Conservation (phyloP, 352 stramenopile genomes). For the Pythium sukuiense region DNA sequence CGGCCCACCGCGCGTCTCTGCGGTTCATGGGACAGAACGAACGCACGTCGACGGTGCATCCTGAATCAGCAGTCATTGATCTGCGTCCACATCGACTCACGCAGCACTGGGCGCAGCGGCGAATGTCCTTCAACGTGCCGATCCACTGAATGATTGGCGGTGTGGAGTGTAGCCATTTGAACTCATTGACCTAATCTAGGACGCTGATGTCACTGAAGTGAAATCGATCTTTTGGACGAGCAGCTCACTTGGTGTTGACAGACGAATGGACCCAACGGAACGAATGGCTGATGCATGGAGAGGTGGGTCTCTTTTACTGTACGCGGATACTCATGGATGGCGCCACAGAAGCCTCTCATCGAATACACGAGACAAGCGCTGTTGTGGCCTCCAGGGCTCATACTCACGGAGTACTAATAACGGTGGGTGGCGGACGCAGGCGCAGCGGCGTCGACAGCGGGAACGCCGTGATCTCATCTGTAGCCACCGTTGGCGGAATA, state of each 20-base stretch:
- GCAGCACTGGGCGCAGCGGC: neutral
- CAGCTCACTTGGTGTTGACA: neutral
- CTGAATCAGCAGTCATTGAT: neutral
- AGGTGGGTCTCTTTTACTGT: slow-evolving; percentile 1
- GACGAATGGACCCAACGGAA: neutral
- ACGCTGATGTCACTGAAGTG: neutral
- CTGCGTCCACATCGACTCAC: neutral
- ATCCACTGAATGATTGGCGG: slow-evolving; percentile 2
- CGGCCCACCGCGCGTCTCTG: slow-evolving; percentile 5
- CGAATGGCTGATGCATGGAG: slow-evolving; percentile 2
- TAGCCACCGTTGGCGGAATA: slow-evolving; percentile 1
- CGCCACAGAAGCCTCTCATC: neutral
- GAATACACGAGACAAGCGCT: neutral
- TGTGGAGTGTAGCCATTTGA: slow-evolving; percentile 10
- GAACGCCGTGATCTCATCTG: slow-evolving; percentile 2
- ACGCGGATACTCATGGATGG: neutral
- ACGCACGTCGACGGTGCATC: neutral
- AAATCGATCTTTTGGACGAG: neutral
- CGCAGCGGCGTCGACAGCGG: neutral
- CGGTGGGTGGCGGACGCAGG: neutral
- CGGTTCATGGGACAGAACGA: slow-evolving; percentile 14
- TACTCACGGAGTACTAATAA: slow-evolving; percentile 1
- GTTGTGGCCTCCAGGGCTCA: neutral
- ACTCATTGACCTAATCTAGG: neutral
- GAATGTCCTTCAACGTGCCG: slow-evolving; percentile 10